Percentiles rank a stretch among this genome's conserved stretches.
Conservation (phyloP, 2,329 filamentous ascomycete species). For the Pseudogymnoascus sp. region DNA sequence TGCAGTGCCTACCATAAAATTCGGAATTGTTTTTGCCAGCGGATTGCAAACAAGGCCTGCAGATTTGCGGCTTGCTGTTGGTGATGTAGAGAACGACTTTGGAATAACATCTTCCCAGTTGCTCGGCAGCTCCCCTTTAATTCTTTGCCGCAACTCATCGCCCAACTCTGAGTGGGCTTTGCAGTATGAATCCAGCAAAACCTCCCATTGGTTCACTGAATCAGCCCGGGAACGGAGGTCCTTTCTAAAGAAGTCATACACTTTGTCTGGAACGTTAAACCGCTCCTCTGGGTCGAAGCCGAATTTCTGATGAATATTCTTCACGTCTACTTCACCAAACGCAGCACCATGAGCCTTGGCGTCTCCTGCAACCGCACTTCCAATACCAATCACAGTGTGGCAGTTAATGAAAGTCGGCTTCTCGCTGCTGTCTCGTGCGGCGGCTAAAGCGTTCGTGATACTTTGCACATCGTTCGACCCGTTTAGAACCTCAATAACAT, state of each 20-base stretch:
- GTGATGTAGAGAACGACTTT: background rate
- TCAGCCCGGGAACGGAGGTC: too few relatives aligned
- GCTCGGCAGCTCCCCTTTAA: background rate
- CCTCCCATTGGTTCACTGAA: background rate
- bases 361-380: conserved; percentile 33
- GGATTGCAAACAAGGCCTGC: background rate
- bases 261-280: background rate
- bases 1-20: background rate
- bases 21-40: background rate
- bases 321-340: conserved; percentile 36
- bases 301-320: background rate
- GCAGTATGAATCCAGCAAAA: background rate
- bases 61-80: background rate
- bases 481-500: conserved; percentile 38
- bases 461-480: conserved; percentile 20
- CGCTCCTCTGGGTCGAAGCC: background rate
- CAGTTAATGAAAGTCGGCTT: conserved; percentile 44
- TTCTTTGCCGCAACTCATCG: background rate
- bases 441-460: conserved; percentile 23
- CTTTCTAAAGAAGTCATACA: background rate
- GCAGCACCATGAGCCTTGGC: conserved; percentile 44
- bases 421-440: conserved; percentile 28
- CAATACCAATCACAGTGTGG: conserved; percentile 39
- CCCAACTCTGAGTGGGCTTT: background rate
- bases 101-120: background rate